phyloP scores from a whole-genome alignment of 2,329 filamentous ascomycete genomes.

The Ceratocystiopsis minuta region DNA sequence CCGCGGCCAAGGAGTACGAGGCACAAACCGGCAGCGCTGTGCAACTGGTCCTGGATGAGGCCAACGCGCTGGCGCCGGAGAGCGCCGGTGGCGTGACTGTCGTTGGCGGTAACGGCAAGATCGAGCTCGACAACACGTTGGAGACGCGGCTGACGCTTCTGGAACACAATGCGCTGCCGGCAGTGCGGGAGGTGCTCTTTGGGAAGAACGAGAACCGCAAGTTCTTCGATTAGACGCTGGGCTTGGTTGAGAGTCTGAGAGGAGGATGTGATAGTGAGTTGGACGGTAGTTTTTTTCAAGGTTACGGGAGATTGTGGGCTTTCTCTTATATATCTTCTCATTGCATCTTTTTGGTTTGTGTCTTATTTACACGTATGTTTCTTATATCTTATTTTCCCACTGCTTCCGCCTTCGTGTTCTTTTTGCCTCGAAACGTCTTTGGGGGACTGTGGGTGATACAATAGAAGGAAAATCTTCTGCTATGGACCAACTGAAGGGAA shows the following conservation, averaged over 20 bases:
- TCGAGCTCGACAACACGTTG: conserved; percentile 96
- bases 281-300: too few species aligned
- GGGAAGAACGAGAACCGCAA: conserved; percentile 90
- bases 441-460: too few species aligned
- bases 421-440: too few species aligned
- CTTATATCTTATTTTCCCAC: background rate
- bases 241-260: too few species aligned
- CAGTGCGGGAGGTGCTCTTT: conserved; percentile 72
- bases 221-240: conserved; percentile 55
- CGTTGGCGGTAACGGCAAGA: conserved; percentile 72
- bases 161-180: conserved; percentile 68
- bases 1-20: conserved; percentile 70
- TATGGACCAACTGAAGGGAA: too few species aligned
- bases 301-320: too few species aligned
- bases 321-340: background rate
- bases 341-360: background rate
- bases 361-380: background rate
- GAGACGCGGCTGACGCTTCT: conserved; percentile 78
- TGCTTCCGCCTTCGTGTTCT: background rate
- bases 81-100: conserved; percentile 75
- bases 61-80: conserved; percentile 45
- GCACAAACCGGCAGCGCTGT: conserved; percentile 53
- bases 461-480: too few species aligned
- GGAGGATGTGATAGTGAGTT: too few species aligned
- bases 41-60: conserved; percentile 56